A percentile compares a stretch with the other conserved stretches of the same genome.
Evolutionary conservation across 164 flowering plant species (phyloP).

Genomic region (Taxillus chinensis): DNA sequence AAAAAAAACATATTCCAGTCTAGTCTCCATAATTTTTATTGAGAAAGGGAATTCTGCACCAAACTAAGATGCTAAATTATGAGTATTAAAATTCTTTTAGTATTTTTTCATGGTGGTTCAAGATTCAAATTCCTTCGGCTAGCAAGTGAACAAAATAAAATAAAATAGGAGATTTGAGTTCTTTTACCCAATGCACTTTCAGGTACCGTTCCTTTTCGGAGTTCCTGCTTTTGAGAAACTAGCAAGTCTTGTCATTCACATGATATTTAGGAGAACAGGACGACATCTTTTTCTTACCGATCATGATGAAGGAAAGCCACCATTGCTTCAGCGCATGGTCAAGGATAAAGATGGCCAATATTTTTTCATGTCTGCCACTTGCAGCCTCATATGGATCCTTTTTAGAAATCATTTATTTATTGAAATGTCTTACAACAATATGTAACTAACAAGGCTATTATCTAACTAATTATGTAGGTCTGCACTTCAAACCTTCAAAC

Average conservation of each 20-base stretch:
- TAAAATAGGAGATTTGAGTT: not conserved
- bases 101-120: too few relatives aligned
- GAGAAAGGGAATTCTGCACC: too few relatives aligned
- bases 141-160: too few relatives aligned
- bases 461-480: slow-evolving; percentile 46
- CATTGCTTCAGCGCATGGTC: slow-evolving; percentile 74
- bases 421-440: not conserved
- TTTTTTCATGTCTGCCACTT: slow-evolving; percentile 47
- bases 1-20: too few relatives aligned
- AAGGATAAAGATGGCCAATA: slow-evolving; percentile 46
- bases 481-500: slow-evolving; percentile 60
- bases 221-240: slow-evolving; percentile 59
- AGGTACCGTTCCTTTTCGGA: slow-evolving; percentile 98
- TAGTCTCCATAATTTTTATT: too few relatives aligned
- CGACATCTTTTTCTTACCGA: slow-evolving; percentile 87
- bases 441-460: not conserved
- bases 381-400: too few relatives aligned
- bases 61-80: too few relatives aligned
- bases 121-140: too few relatives aligned
- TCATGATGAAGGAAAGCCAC: slow-evolving; percentile 65
- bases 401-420: too few relatives aligned
- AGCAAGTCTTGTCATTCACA: slow-evolving; percentile 60
- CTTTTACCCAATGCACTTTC: slow-evolving; percentile 7
- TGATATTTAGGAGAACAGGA: slow-evolving; percentile 93
- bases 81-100: too few relatives aligned